Evolutionary conservation across 2,329 filamentous ascomycete genomes (phyloP), one percentile per base, ranked within the genome.

Genomic region (Pseudogymnoascus sp.): DNA sequence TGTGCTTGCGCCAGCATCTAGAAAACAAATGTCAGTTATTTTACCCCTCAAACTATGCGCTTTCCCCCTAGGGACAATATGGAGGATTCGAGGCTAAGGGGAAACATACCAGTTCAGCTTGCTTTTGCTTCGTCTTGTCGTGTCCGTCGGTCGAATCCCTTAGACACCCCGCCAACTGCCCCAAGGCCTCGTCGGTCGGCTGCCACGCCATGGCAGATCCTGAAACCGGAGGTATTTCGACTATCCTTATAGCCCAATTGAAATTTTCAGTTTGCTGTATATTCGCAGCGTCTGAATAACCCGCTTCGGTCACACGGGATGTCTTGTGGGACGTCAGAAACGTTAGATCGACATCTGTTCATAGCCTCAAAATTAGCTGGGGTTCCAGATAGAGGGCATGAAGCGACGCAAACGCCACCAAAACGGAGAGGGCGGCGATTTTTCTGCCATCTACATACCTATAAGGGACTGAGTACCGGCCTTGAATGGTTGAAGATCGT

Each of bases 1-100:
- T 91, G 96, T 65, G 93, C 95, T 78, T 96, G 90, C 68, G 86
- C 82, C 70, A 99, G 90, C 91, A 97, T 96, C 95, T 97, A 71
- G 67, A 63, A 62, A 56, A 50, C 26, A 40, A 40, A 42, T 15
- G 33, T 62, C 21, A 62, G 60, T 29, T 59, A 10, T 33, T 62
- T 26, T 31, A 21, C 60, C 40, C 38, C 60, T 59, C 29, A 40
- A 13, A 26, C 15, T 15, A 42, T 40, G 38, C 35, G 38, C 33
- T 7, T 40, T 40, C 13, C 7, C 19, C 29, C 9, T 19, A 17
- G 19, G 19, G 33, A 42, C 17, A 42, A 19, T 60, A 38, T 17
- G 11, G 10, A 42, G 33, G 19, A 23, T 73, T 66, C 72, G 70
- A 33, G n/a, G 50, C 60, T 60, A 64, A 35, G 11, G 60, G 59